Base-by-base conservation (phyloP, 176 grass and related monocot species). In the Eleusine indica region DNA sequence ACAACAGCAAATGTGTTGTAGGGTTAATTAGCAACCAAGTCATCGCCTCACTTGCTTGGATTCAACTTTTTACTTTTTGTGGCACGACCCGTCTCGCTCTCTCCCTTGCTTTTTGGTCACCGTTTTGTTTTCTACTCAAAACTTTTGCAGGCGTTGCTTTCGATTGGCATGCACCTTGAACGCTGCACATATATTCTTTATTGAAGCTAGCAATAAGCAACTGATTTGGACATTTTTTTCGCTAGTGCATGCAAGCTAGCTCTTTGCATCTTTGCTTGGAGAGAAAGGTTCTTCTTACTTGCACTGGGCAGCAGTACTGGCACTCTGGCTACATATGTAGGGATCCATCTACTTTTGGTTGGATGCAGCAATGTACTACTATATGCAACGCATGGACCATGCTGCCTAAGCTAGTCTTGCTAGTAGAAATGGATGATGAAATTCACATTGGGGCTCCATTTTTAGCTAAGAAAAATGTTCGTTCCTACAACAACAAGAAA, bases 1-100 rank as follows among this genome's bases (percentile, higher is more conserved):
- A 22, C 13, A 35, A 35, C 32, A 35, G 32, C 32, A 47, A 48
- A 66, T 79, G 46, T 35, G 77, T 40, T 82, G 60, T 61, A 10
- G 12, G 79, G 67, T 86, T 89, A 77, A 86, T 90, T 90, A 83
- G 68, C 79, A 53, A 75, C 68, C 75, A 87, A 87, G 88, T 83
- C 62, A 58, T 14, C 68, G 53, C 42, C 54, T 62, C 2, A 52
- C 13, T 52, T 43, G 42, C 42, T 49, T 57, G 19, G 16, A 4
- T 73, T 54, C 68, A 65, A 22, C 14, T 19, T 44, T 67, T 67
- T 14, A 9, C 19, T 51, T 66, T 73, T n/a, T 6, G 17, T 76
- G 57, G 53, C 65, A n/a, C 12, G 1, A 68, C 76, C 44, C 15
- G 13, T 0, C 77, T 56, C 42, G 7, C 2, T 35, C 42, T 43